Conservation (phyloP, 768 basidiomycete species). For the Xerocomellus intermedius region DNA sequence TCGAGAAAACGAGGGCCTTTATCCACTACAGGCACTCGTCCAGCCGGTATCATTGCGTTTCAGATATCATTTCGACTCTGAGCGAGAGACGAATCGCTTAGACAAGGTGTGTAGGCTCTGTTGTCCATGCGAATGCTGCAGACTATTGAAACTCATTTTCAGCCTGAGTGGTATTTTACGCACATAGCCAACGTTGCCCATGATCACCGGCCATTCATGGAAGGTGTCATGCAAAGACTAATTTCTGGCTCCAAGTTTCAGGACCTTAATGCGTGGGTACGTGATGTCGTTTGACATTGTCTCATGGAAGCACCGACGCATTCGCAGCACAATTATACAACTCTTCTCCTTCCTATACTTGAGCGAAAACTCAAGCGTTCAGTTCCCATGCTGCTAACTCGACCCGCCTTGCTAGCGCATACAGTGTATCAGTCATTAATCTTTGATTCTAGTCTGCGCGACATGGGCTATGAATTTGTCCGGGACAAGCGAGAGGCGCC, state of each 20-base stretch:
- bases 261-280: slow-evolving; percentile 73
- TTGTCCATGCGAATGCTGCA: background rate
- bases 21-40: slow-evolving; percentile 81
- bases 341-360: slow-evolving; percentile 74
- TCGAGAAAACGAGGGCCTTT: slow-evolving; percentile 52
- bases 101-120: slow-evolving; percentile 66
- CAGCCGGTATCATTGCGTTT: slow-evolving; percentile 84
- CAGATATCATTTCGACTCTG: slow-evolving; percentile 92
- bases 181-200: slow-evolving; percentile 86
- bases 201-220: slow-evolving; percentile 82
- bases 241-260: slow-evolving; percentile 61
- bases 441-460: slow-evolving; percentile 78
- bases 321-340: slow-evolving; percentile 78
- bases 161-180: slow-evolving; percentile 98
- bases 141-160: slow-evolving; percentile 2
- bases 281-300: slow-evolving; percentile 17
- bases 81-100: slow-evolving; percentile 81
- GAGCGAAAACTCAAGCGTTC: slow-evolving; percentile 73
- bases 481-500: slow-evolving; percentile 18
- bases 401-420: slow-evolving; percentile 88
- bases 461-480: slow-evolving; percentile 66
- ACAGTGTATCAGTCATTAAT: slow-evolving; percentile 90
- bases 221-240: slow-evolving; percentile 67
- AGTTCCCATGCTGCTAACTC: slow-evolving; percentile 67
- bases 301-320: background rate